These are phyloP conservation scores for Sanguinoderma infundibulare DNA, from an alignment of 1,284 basidiomycete genomes.

Conservation along the genomic window DNA sequence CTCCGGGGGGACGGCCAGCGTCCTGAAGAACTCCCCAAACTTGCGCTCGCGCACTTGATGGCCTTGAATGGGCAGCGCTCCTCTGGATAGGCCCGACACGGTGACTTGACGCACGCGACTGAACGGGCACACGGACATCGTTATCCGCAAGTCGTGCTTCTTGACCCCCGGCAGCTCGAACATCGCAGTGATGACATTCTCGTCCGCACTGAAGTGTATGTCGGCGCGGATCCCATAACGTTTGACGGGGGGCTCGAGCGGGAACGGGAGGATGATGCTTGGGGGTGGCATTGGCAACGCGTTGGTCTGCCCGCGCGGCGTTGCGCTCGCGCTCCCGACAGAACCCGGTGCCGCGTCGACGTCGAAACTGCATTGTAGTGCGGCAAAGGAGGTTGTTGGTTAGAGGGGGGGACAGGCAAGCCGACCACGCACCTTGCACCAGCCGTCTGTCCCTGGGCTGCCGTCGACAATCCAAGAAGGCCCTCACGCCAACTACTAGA, in stretches of 20 bases:
- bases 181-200: constrained; percentile 53
- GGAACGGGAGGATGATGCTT: background rate
- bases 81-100: constrained; percentile 47
- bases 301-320: constrained; percentile 9
- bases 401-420: background rate
- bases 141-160: constrained; percentile 54
- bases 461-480: constrained; percentile 15
- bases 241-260: constrained; percentile 10
- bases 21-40: constrained; percentile 55
- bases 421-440: constrained; percentile 21
- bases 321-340: constrained; percentile 3
- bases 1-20: constrained; percentile 58
- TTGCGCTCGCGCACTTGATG: constrained; percentile 51
- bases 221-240: constrained; percentile 52
- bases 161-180: constrained; percentile 69
- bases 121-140: constrained; percentile 55
- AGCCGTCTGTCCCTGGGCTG: background rate
- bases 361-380: constrained; percentile 9
- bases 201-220: constrained; percentile 49
- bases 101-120: constrained; percentile 61
- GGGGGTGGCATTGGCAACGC: background rate
- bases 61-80: constrained; percentile 40
- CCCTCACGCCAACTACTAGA: constrained; percentile 25
- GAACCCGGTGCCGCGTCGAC: background rate
- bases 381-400: background rate